A percentile compares a stretch with the other conserved stretches of the same genome.
Conservation (phyloP, 306 rosid species). For the Quercus berberidifolia region DNA sequence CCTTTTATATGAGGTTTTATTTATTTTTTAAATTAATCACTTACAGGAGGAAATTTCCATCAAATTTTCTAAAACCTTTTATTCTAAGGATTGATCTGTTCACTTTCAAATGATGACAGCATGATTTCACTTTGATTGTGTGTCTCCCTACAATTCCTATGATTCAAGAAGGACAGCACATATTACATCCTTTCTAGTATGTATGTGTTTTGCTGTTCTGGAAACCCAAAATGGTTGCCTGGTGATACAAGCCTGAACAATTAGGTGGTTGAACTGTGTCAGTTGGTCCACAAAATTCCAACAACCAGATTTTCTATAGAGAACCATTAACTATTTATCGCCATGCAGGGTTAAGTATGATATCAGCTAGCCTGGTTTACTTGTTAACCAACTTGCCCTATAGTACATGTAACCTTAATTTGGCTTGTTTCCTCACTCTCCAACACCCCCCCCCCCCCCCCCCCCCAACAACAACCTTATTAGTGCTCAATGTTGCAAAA, state of each 20-base stretch:
- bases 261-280: neutral
- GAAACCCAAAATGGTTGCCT: neutral
- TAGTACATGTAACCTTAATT: neutral
- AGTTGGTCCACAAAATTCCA: neutral
- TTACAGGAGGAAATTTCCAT: neutral
- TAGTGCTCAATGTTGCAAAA: neutral
- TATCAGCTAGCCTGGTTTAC: neutral
- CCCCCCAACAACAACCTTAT: neutral
- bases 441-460: no score
- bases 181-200: neutral
- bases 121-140: neutral
- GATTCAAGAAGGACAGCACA: neutral
- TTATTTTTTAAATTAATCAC: neutral
- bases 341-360: neutral
- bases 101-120: neutral
- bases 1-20: neutral
- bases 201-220: neutral
- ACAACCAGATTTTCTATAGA: neutral
- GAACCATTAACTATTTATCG: neutral
- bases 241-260: neutral
- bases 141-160: neutral
- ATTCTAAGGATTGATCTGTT: neutral
- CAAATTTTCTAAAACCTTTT: neutral
- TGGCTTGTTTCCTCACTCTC: neutral
- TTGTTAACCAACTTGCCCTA: neutral